Evolutionary conservation across 2,329 filamentous ascomycete genomes (phyloP), one percentile per base, ranked within the genome.

Genomic region (Pseudogymnoascus sp.): DNA sequence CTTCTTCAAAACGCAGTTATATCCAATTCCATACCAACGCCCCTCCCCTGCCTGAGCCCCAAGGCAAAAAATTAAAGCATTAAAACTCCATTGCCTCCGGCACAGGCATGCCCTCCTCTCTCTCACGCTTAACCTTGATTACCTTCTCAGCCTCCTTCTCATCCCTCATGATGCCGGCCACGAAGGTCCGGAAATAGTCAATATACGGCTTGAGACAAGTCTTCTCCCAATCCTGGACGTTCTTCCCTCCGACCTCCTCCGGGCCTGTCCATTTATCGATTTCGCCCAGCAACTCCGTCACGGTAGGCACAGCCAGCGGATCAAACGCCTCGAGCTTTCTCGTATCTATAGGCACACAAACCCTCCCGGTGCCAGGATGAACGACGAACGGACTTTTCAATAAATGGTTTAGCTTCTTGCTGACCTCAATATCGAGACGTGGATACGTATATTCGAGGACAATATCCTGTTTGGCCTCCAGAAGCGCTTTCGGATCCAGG

Each of bases 401-500:
- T 82, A 99, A 85, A 82, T 99, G 94, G 78, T 97, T 97, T 63
- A 96, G 85, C 74, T 97, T 96, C 80, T 97, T 97, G 72, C 90
- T 94, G 73, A 99, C 94, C 75, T 96, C 92, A 65, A 94, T 92
- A 80, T 99, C 94, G 62, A 99, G 89, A 39, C 94, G 88, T 2
- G 94, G 94, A 75, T 99, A 99, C 5, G 94, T 97, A 77, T 99
- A 97, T 76, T 99, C 94, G 30, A 99, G 84, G 3, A 97, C 87
- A 65, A 99, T 90, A 72, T 97, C 94, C 74, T 97, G 92, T 77
- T 97, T 97, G 22, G 92, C 91, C 70, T 97, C 91, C 7, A 89
- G 82, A 11, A 99, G 82, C 2, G 87, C 85, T 66, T 82, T 85
- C 0, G 86, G 75, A 68, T 94, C 87, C n/a, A 96, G 82, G 8